Conservation (phyloP, 2,329 filamentous ascomycete species). For the Apiospora marii region DNA sequence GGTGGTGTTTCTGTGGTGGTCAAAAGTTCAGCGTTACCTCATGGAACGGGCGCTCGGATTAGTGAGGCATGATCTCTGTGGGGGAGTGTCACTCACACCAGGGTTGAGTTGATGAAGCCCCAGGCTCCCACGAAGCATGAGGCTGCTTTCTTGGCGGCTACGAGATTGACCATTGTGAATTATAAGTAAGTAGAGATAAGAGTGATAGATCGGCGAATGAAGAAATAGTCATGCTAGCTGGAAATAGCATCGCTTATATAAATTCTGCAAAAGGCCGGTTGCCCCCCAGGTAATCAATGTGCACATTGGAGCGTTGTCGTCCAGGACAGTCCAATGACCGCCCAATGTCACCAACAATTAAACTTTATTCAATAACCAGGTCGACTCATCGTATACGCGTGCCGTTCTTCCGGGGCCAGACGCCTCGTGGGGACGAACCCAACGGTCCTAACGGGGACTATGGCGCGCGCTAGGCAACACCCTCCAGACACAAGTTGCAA, state of each 20-base stretch:
- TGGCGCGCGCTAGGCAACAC: not conserved
- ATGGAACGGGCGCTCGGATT: too few relatives aligned
- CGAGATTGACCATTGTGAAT: not conserved
- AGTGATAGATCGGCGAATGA: not conserved
- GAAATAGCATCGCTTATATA: not conserved
- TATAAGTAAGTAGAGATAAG: not conserved
- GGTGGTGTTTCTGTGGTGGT: not conserved
- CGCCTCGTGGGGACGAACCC: not conserved
- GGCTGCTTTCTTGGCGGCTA: not conserved
- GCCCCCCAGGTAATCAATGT: not conserved
- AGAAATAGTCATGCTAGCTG: not conserved
- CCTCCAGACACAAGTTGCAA: not conserved
- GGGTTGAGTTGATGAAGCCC: not conserved
- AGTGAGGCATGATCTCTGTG: too few relatives aligned
- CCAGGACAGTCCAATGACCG: not conserved
- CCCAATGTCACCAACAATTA: not conserved
- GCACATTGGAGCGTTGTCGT: not conserved
- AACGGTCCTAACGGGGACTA: not conserved
- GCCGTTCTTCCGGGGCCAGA: not conserved
- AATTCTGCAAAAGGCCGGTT: not conserved
- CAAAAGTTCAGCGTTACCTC: too few relatives aligned
- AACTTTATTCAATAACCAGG: not conserved
- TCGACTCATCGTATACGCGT: not conserved
- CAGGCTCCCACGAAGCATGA: conserved; percentile 1
- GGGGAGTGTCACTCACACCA: too few relatives aligned